A percentile compares a stretch with the other conserved stretches of the same genome.
These are phyloP conservation scores for Magnaporthiopsis rhizophila DNA, from an alignment of 2,329 filamentous ascomycete genomes.

Conservation along the genomic window DNA sequence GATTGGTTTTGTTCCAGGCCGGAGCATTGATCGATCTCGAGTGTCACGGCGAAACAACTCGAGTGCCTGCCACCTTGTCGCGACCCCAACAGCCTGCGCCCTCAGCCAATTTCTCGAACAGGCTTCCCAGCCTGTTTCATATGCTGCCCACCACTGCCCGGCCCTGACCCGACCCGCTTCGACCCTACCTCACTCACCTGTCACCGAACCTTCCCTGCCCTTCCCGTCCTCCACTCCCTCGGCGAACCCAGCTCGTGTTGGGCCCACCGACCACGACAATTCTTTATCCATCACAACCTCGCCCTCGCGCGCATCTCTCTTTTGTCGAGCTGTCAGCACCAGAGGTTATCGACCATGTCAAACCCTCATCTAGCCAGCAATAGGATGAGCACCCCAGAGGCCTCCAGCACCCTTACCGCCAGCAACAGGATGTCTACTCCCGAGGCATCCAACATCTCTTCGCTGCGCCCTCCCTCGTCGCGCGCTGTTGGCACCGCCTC, in stretches of 20 bases:
- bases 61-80: slow-evolving; percentile 17
- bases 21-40: slow-evolving; percentile 16
- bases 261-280: slow-evolving; percentile 3
- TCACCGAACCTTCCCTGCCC: slow-evolving; percentile 6
- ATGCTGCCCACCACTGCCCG: slow-evolving; percentile 18
- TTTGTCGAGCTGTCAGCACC: slow-evolving; percentile 9
- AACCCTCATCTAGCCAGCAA: slow-evolving; percentile 3
- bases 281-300: slow-evolving; percentile 3
- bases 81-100: slow-evolving; percentile 23
- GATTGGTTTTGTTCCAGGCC: neutral
- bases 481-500: slow-evolving; percentile 70
- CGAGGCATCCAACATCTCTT: slow-evolving; percentile 73
- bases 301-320: slow-evolving; percentile 7
- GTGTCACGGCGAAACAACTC: slow-evolving; percentile 26
- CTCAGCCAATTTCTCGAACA: slow-evolving; percentile 21
- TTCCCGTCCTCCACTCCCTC: slow-evolving; percentile 8
- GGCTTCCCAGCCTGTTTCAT: slow-evolving; percentile 28
- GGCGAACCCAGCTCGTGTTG: neutral
- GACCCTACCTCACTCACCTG: neutral
- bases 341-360: slow-evolving; percentile 43
- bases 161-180: slow-evolving; percentile 8
- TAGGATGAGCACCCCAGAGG: slow-evolving; percentile 5
- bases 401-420: slow-evolving; percentile 56
- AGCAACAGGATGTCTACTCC: slow-evolving; percentile 96
- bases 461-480: slow-evolving; percentile 75